These are phyloP conservation scores for Bocquillonia castaneifolia DNA, from an alignment of 441 rosid species.

Conservation along the genomic window DNA sequence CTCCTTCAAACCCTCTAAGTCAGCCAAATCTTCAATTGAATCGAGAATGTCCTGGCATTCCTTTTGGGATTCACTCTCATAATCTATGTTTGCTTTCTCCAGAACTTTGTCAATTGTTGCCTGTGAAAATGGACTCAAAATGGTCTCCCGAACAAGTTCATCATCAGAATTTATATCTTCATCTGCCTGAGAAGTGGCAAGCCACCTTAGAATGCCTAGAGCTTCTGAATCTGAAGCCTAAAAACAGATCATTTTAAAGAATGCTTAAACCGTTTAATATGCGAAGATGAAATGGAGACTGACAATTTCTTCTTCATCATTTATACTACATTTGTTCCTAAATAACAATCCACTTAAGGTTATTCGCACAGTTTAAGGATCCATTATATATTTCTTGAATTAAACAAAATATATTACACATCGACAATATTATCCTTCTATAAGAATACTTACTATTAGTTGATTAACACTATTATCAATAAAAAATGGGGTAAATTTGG, in stretches of 20 bases:
- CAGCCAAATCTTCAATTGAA: slow-evolving; percentile 56
- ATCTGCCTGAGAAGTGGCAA: slow-evolving; percentile 84
- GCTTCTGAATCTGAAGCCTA: slow-evolving; percentile 73
- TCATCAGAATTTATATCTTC: slow-evolving; percentile 96
- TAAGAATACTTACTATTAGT: too few species aligned
- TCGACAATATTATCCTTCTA: too few species aligned
- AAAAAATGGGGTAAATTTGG: too few species aligned
- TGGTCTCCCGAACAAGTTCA: slow-evolving; percentile 77
- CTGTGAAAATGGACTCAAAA: slow-evolving; percentile 77
- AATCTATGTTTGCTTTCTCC: slow-evolving; percentile 77
- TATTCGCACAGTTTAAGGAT: too few species aligned
- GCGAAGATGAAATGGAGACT: slow-evolving; percentile 10
- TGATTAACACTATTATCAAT: too few species aligned
- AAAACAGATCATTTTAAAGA: slow-evolving; percentile 16
- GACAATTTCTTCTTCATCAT: background rate
- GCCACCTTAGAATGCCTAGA: slow-evolving; percentile 81
- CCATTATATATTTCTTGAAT: too few species aligned
- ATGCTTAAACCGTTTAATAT: slow-evolving; percentile 9
- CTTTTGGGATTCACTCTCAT: slow-evolving; percentile 77
- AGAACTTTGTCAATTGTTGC: slow-evolving; percentile 62
- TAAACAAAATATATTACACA: too few species aligned
- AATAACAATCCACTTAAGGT: too few species aligned
- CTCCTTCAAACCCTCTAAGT: slow-evolving; percentile 42
- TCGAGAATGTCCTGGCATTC: slow-evolving; percentile 98
- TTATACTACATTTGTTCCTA: too few species aligned